Percentiles rank a stretch among this genome's conserved stretches.
Evolutionary conservation across 78 protist genomes (phyloP).

Genomic region (Diacronema lutheri): DNA sequence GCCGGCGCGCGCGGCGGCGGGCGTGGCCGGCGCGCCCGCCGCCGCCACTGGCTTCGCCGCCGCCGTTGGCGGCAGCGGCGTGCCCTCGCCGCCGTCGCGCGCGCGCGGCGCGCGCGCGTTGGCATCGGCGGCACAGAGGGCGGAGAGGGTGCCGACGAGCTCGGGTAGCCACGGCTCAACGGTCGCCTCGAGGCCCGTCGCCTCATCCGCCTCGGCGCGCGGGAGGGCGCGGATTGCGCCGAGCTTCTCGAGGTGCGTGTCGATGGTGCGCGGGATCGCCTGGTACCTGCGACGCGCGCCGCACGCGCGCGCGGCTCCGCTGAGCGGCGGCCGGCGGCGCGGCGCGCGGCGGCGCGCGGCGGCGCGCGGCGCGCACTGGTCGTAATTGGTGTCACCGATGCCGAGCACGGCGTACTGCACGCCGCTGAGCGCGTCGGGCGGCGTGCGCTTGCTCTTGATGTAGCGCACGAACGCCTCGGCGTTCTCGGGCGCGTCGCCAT

Average conservation of each 20-base stretch:
- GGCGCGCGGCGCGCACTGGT: too few relatives aligned
- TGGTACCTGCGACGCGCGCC: too few relatives aligned
- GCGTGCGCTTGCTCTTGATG: not conserved
- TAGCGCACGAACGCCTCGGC: not conserved
- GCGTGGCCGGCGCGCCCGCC: too few relatives aligned
- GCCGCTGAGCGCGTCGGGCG: not conserved
- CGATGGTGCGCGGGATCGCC: not conserved
- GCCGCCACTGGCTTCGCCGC: too few relatives aligned
- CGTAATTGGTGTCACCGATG: conserved; percentile 10
- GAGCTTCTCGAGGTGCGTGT: not conserved
- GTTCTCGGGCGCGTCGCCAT: conserved; percentile 15
- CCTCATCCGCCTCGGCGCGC: conserved; percentile 15
- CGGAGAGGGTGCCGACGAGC: not conserved
- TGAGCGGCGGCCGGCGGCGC: too few relatives aligned
- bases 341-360: too few relatives aligned
- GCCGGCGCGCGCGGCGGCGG: not conserved
- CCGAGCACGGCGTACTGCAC: not conserved
- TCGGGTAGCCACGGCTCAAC: not conserved
- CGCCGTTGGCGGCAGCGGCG: not conserved
- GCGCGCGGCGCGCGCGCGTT: not conserved
- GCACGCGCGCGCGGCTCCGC: too few relatives aligned
- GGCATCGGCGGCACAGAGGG: too few relatives aligned
- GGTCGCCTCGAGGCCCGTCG: not conserved
- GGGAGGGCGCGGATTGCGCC: not conserved
- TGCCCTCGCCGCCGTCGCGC: not conserved